A percentile compares a stretch with the other conserved stretches of the same genome.
These are phyloP conservation scores for Solanum piurae DNA, from an alignment of 257 asterid species.

Conservation along the genomic window DNA sequence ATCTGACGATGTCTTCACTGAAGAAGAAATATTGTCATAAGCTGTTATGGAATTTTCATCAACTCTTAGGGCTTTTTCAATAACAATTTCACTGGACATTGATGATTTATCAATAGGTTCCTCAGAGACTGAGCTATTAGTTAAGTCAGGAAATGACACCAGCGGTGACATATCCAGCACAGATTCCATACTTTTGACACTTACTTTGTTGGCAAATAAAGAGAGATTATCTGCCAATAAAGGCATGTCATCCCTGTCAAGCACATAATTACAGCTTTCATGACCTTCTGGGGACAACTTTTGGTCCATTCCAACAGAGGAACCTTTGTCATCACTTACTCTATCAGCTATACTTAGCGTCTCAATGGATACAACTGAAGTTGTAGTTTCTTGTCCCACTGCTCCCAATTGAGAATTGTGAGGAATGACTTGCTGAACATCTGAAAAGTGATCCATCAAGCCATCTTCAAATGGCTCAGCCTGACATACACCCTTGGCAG, in stretches of 20 bases:
- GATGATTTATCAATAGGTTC: conserved; percentile 6
- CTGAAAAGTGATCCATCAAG: conserved; percentile 5
- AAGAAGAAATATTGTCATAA: conserved; percentile 6
- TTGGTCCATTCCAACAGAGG: conserved; percentile 9
- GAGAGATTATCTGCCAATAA: conserved; percentile 9
- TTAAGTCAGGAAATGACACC: conserved; percentile 36
- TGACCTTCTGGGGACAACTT: conserved; percentile 13
- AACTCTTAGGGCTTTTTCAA: conserved; percentile 16
- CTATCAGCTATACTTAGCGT: conserved; percentile 4
- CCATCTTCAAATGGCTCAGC: conserved; percentile 22
- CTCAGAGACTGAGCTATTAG: conserved; percentile 16
- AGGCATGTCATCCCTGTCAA: conserved; percentile 8
- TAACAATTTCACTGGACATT: conserved; percentile 16
- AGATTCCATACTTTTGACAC: conserved; percentile 23
- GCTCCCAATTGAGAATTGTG: conserved; percentile 16
- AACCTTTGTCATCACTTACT: conserved; percentile 10
- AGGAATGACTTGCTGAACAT: conserved; percentile 20
- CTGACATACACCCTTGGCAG: background rate
- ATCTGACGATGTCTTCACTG: conserved; percentile 14
- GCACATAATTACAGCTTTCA: background rate
- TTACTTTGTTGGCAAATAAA: conserved; percentile 21
- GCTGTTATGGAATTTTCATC: conserved; percentile 17
- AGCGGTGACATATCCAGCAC: conserved; percentile 22
- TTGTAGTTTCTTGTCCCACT: conserved; percentile 18
- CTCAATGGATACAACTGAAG: conserved; percentile 13